Evolutionary conservation across 768 basidiomycete species (phyloP).

Genomic region (Termitomyces sp.): DNA sequence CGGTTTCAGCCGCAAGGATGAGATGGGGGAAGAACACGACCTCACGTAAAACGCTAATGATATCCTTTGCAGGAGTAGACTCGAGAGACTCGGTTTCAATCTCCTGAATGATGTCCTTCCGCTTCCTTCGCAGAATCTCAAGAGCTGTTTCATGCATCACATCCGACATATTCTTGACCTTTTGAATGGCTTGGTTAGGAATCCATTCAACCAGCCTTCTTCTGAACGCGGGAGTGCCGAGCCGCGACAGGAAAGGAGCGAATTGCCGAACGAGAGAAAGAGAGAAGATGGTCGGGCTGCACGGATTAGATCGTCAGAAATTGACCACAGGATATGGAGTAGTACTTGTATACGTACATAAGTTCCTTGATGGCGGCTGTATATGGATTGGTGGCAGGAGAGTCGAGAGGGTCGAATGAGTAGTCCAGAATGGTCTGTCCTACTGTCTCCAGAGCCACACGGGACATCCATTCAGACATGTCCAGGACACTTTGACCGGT

Average conservation of each 20-base stretch:
- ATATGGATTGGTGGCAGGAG: slow-evolving; percentile 38
- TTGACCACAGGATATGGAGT: background rate
- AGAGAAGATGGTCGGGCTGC: slow-evolving; percentile 42
- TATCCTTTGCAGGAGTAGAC: slow-evolving; percentile 36
- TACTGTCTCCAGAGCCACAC: slow-evolving; percentile 40
- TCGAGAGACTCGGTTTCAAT: slow-evolving; percentile 16
- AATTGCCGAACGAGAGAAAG: slow-evolving; percentile 43
- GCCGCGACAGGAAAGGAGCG: slow-evolving; percentile 37
- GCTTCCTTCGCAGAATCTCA: slow-evolving; percentile 36
- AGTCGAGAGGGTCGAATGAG: slow-evolving; percentile 44
- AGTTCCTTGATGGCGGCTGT: slow-evolving; percentile 41
- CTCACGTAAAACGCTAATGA: slow-evolving; percentile 47
- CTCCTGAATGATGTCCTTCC: slow-evolving; percentile 20
- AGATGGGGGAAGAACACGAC: slow-evolving; percentile 9
- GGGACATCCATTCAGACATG: slow-evolving; percentile 44
- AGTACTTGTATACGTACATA: slow-evolving; percentile 28
- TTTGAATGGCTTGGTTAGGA: slow-evolving; percentile 35
- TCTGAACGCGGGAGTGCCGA: slow-evolving; percentile 40
- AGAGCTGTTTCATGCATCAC: slow-evolving; percentile 40
- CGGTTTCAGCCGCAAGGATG: slow-evolving; percentile 1
- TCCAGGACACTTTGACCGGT: slow-evolving; percentile 27
- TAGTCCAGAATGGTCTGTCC: slow-evolving; percentile 42
- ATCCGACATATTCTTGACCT: slow-evolving; percentile 44
- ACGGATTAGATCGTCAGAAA: background rate
- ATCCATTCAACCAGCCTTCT: slow-evolving; percentile 38